These are phyloP conservation scores for Vigna hirtella DNA, from an alignment of 306 rosid species.

Conservation along the genomic window DNA sequence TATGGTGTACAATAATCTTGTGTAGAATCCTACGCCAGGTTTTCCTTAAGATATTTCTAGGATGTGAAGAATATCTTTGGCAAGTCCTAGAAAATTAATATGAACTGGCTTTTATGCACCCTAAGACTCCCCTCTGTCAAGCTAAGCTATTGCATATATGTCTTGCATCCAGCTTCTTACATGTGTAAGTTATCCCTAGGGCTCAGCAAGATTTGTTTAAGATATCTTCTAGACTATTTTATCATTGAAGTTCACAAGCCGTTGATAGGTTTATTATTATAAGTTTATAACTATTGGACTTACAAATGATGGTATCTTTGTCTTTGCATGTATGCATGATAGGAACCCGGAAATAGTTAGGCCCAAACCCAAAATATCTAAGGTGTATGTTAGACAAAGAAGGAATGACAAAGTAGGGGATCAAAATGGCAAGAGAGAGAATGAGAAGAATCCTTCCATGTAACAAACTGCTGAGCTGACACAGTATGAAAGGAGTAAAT, in stretches of 20 bases:
- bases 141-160: neutral
- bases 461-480: no score
- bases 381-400: no score
- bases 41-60: conserved; percentile 2
- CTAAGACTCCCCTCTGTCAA: neutral
- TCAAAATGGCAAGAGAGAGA: no score
- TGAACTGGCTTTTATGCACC: neutral
- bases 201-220: neutral
- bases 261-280: conserved; percentile 19
- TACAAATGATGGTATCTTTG: conserved; percentile 29
- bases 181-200: neutral
- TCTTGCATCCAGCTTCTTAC: conserved; percentile 2
- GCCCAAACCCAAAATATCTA: no score
- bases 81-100: neutral
- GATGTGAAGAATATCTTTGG: neutral
- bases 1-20: neutral
- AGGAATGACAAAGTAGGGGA: no score
- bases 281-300: conserved; percentile 9
- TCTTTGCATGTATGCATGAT: conserved; percentile 5
- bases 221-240: conserved; percentile 5
- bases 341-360: no score
- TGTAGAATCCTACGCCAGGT: neutral
- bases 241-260: conserved; percentile 26
- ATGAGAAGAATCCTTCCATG: no score
- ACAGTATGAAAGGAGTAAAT: no score